Base-by-base conservation (phyloP, 2,329 filamentous ascomycete genomes). In the Colletotrichum sp. region DNA sequence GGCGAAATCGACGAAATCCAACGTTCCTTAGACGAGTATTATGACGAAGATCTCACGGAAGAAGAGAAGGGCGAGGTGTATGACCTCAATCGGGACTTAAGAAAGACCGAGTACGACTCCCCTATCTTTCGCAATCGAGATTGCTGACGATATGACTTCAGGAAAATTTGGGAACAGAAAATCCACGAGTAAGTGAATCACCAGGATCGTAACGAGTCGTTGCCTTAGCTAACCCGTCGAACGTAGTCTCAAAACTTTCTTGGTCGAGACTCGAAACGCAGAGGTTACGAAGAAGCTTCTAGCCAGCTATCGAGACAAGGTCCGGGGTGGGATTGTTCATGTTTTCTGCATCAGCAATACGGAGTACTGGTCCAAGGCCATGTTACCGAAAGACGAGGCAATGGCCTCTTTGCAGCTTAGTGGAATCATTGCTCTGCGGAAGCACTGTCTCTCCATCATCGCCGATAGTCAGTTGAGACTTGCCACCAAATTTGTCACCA, bases 291-390 rank as follows among this genome's bases (percentile, higher is more conserved):
- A 30, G 28, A 63, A 63, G 30, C 26, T 63, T 32, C 59, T 3
- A 36, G 28, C 16, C 3, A 16, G 18, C 28, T 63, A n/a, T n/a
- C 18, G n/a, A 22, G 62, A 77, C 16, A 73, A 79, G 10, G 74
- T 84, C 2, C 76, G 79, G 1, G 79, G 63, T 8, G 78, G 77
- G 28, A 55, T 52, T 52, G 44, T 86, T 34, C 79, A 78, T 5
- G 82, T 87, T 7, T 89, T 89, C 75, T 89, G 87, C 66, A 84
- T 86, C 12, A 87, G 87, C 78, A 89, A 89, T 76, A 80, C 68
- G 1, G 74, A 83, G 4, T 89, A 89, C 78, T 85, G 85, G 85
- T 76, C 83, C 0, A 48, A 85, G 28, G 83, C 87, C 5, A 28
- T 80, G 1, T 52, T 72, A 5, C 77, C 82, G 2, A 80, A 59